Percentiles rank a stretch among this genome's conserved stretches.
phyloP scores from a whole-genome alignment of 768 basidiomycete genomes.

The Mycena latifolia region DNA sequence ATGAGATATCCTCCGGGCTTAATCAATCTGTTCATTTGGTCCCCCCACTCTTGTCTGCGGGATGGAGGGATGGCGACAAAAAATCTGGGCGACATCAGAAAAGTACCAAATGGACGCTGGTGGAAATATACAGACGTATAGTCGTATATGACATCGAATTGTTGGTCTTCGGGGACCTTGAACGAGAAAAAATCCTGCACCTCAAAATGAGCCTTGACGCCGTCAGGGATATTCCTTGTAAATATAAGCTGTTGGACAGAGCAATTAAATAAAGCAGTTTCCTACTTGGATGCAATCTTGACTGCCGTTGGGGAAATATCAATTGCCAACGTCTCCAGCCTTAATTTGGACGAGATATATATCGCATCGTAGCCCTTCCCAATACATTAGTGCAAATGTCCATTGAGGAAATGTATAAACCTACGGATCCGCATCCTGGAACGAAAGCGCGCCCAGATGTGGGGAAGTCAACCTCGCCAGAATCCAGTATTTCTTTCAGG shows the following conservation, averaged over 20 bases:
- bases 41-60: slow-evolving; percentile 67
- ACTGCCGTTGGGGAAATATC: slow-evolving; percentile 72
- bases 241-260: neutral
- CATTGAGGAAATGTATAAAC: slow-evolving; percentile 10
- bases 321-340: slow-evolving; percentile 62
- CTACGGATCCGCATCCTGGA: slow-evolving; percentile 68
- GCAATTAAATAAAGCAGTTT: neutral
- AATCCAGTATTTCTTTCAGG: slow-evolving; percentile 63
- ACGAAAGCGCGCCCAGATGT: slow-evolving; percentile 58
- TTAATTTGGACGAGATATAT: slow-evolving; percentile 63
- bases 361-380: slow-evolving; percentile 73
- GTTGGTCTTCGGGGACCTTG: slow-evolving; percentile 47
- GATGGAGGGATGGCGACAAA: slow-evolving; percentile 78
- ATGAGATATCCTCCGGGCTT: slow-evolving; percentile 75
- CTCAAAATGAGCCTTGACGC: slow-evolving; percentile 54
- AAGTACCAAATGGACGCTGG: no score
- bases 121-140: slow-evolving; percentile 60
- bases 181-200: slow-evolving; percentile 69
- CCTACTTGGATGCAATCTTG: slow-evolving; percentile 35
- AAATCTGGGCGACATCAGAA: slow-evolving; percentile 56
- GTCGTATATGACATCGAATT: slow-evolving; percentile 73
- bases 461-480: slow-evolving; percentile 58
- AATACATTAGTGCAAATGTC: no score
- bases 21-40: slow-evolving; percentile 64
- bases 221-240: slow-evolving; percentile 18